Percentiles rank a stretch among this genome's conserved stretches.
These are phyloP conservation scores for Closterium sp. DNA, from an alignment of 139 green algal species.

Conservation along the genomic window DNA sequence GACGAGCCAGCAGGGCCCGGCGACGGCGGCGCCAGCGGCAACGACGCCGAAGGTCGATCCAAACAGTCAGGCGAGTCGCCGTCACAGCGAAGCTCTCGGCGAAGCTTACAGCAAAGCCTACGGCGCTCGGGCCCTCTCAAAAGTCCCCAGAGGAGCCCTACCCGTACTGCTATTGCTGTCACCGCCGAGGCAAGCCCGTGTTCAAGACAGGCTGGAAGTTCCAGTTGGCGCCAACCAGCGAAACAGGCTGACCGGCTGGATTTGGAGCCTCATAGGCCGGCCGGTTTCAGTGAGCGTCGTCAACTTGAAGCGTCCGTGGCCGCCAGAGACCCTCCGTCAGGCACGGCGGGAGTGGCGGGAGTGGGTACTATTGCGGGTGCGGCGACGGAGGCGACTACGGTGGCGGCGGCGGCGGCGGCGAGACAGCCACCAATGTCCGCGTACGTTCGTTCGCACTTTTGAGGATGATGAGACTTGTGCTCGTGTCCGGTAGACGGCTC, in stretches of 20 bases:
- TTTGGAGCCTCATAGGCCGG: no score
- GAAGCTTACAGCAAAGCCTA: no score
- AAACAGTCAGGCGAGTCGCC: no score
- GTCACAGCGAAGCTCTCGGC: background rate
- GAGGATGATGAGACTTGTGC: background rate
- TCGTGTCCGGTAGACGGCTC: no score
- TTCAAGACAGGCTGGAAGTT: background rate
- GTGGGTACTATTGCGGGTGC: background rate
- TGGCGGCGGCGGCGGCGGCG: no score
- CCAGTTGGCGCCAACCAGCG: background rate
- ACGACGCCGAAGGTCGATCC: background rate
- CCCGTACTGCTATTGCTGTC: no score
- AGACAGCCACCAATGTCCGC: background rate
- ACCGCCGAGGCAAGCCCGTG: no score
- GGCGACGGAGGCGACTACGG: background rate
- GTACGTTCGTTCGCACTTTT: background rate
- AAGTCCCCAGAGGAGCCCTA: no score
- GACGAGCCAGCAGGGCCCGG: background rate
- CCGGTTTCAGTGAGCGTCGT: background rate
- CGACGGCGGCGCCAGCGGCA: no score
- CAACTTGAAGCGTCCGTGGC: no score
- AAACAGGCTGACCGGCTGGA: background rate
- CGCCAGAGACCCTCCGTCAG: background rate
- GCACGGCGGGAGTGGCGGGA: background rate
- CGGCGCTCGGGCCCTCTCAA: no score